Evolutionary conservation across 2,329 filamentous ascomycete species (phyloP).

Genomic region (Periglandula ipomoeae): DNA sequence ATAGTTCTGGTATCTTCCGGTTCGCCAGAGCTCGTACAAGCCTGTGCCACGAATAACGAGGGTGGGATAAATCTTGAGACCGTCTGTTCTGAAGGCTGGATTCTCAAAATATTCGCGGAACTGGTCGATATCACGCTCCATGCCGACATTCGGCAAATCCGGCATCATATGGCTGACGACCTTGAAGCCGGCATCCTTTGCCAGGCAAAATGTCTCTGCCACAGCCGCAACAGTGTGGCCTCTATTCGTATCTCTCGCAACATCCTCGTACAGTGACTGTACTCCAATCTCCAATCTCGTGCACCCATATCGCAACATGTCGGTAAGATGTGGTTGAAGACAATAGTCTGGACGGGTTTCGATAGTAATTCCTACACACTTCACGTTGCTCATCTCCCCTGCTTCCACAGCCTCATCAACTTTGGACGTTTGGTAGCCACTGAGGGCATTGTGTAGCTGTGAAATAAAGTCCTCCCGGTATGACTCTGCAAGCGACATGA

Average conservation of each 20-base stretch:
- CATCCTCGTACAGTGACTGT: slow-evolving; percentile 94
- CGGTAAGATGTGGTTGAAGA: slow-evolving; percentile 84
- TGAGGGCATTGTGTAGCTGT: slow-evolving; percentile 92
- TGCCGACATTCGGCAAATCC: slow-evolving; percentile 92
- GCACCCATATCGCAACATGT: slow-evolving; percentile 97
- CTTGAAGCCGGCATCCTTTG: slow-evolving; percentile 97
- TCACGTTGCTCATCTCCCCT: slow-evolving; percentile 92
- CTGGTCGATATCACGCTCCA: slow-evolving; percentile 95
- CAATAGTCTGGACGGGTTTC: slow-evolving; percentile 97
- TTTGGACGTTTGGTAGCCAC: slow-evolving; percentile 86
- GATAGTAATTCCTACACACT: slow-evolving; percentile 97
- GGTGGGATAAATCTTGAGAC: slow-evolving; percentile 95
- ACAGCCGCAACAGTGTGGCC: slow-evolving; percentile 94
- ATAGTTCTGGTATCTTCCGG: slow-evolving; percentile 95
- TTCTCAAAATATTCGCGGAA: slow-evolving; percentile 98
- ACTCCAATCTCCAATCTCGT: slow-evolving; percentile 92
- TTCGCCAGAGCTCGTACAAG: slow-evolving; percentile 94
- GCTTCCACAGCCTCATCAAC: slow-evolving; percentile 94
- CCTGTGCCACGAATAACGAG: slow-evolving; percentile 95
- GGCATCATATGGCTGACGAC: slow-evolving; percentile 99
- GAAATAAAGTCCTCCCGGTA: slow-evolving; percentile 93
- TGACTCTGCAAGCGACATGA: slow-evolving; percentile 87
- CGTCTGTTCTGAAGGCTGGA: slow-evolving; percentile 90
- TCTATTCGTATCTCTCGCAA: slow-evolving; percentile 94
- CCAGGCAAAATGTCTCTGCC: slow-evolving; percentile 91